phyloP scores from a whole-genome alignment of 2,329 filamentous ascomycete species.

The Epichloe festucae region DNA sequence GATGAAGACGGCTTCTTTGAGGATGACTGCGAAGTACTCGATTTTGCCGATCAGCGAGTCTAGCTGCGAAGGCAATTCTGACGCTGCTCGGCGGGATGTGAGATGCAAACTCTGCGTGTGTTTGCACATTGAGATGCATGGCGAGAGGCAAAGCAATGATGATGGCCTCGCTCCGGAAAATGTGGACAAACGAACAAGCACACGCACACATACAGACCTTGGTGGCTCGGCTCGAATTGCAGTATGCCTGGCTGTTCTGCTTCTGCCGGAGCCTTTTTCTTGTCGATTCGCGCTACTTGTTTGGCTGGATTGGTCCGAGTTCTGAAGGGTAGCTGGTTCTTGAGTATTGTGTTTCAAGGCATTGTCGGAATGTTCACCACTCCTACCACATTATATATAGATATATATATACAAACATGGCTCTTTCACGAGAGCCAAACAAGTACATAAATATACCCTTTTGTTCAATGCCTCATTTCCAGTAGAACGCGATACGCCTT shows the following conservation, averaged over 20 bases:
- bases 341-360: conserved; percentile 5
- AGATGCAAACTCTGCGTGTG: too few relatives aligned
- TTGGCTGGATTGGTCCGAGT: conserved; percentile 4
- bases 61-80: conserved; percentile 19
- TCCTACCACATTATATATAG: neutral
- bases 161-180: neutral
- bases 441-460: conserved; percentile 15
- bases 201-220: too few relatives aligned
- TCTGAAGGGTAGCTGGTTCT: neutral
- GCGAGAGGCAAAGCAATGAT: neutral
- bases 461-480: too few relatives aligned
- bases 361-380: neutral
- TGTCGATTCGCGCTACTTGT: conserved; percentile 3
- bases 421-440: conserved; percentile 10
- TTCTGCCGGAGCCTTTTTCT: conserved; percentile 5
- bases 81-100: too few relatives aligned
- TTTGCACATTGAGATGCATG: neutral
- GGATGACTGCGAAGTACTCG: conserved; percentile 81
- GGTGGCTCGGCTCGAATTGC: neutral
- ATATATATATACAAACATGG: neutral
- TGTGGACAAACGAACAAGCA: neutral
- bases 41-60: conserved; percentile 65
- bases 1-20: conserved; percentile 77
- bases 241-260: neutral
- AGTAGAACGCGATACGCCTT: too few relatives aligned